Base-by-base conservation (phyloP, 1,284 basidiomycete species). In the Apiotrichum laibachii region DNA sequence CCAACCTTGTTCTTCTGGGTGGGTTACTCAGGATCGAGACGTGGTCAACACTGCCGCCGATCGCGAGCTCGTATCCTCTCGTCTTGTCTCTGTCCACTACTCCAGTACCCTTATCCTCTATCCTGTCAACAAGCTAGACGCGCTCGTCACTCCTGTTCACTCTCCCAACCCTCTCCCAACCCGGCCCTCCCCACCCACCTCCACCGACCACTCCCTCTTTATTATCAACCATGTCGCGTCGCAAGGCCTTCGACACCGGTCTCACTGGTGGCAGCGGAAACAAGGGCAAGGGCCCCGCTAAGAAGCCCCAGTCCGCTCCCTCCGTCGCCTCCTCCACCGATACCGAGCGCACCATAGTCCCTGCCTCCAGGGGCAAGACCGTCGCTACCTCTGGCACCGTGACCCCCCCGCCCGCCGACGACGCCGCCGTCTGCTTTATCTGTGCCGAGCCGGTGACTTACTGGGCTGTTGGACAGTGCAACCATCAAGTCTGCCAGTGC, bases 391-490 rank as follows among this genome's bases (percentile, higher is more conserved):
- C 34, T 18, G 31, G 31, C 31, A 40, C 53, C 15, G 35, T 31
- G 33, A 46, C 57, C 0, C 57, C 63, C 11, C 50, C 63, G 1
- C 67, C 65, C 43, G 55, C 66, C 2, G 80, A 81, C 51, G 82
- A 83, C 70, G 72, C 79, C 49, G 67, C 82, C 16, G 75, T 88
- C 5, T 99, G 96, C 80, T 95, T 88, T 82, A 98, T 99, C 76
- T 99, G 95, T 71, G 93, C 95, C 1, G 93, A 99, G 72, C 88
- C 89, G 2, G 86, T 97, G 75, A 91, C 89, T 71, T 94, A 91
- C 73, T 94, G 88, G 77, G 86, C 90, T 12, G 79, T 97, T 18
- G 88, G 92, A 10, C 85, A 88, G 52, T 99, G 95, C 80, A 92
- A 92, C 72, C 95, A 99, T 75, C 67, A 67, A 63, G 76, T 75